Evolutionary conservation across 2,329 filamentous ascomycete species (phyloP).

Genomic region (Paraphoma sp.): DNA sequence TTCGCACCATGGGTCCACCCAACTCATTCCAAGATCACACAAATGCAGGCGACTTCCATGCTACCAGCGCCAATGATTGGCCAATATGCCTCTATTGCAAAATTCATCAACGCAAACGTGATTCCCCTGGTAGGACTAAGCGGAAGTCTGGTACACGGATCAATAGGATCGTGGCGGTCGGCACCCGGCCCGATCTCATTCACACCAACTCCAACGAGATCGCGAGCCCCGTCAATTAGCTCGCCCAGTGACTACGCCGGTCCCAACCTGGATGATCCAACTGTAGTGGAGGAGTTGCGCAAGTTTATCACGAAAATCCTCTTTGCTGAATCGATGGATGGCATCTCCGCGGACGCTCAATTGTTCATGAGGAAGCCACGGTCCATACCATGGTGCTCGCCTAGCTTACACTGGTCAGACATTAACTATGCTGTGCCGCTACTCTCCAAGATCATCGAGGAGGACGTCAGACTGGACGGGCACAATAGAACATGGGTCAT

Average conservation of each 20-base stretch:
- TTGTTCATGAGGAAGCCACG: slow-evolving; percentile 32
- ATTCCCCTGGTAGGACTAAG: slow-evolving; percentile 30
- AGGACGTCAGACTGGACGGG: slow-evolving; percentile 10
- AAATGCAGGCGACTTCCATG: slow-evolving; percentile 28
- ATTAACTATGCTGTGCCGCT: slow-evolving; percentile 32
- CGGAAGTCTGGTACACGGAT: slow-evolving; percentile 15
- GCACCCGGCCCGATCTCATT: slow-evolving; percentile 21
- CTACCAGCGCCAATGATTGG: slow-evolving; percentile 35
- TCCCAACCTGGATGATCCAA: slow-evolving; percentile 20
- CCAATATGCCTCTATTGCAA: slow-evolving; percentile 25
- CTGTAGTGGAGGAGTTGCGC: slow-evolving; percentile 29
- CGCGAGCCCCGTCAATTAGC: slow-evolving; percentile 4
- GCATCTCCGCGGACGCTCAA: slow-evolving; percentile 34
- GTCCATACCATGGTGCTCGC: slow-evolving; percentile 28
- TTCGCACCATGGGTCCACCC: slow-evolving; percentile 44
- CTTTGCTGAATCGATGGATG: slow-evolving; percentile 35
- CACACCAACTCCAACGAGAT: slow-evolving; percentile 3
- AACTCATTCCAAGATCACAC: slow-evolving; percentile 29
- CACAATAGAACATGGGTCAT: slow-evolving; percentile 23
- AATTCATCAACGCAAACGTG: slow-evolving; percentile 32
- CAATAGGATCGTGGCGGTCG: slow-evolving; percentile 10
- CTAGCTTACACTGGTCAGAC: slow-evolving; percentile 29
- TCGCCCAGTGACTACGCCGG: background rate
- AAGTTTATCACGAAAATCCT: slow-evolving; percentile 28
- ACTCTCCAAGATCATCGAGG: slow-evolving; percentile 25